These are phyloP conservation scores for Coprinopsis marcescibilis DNA, from an alignment of 768 basidiomycete species.

Conservation along the genomic window DNA sequence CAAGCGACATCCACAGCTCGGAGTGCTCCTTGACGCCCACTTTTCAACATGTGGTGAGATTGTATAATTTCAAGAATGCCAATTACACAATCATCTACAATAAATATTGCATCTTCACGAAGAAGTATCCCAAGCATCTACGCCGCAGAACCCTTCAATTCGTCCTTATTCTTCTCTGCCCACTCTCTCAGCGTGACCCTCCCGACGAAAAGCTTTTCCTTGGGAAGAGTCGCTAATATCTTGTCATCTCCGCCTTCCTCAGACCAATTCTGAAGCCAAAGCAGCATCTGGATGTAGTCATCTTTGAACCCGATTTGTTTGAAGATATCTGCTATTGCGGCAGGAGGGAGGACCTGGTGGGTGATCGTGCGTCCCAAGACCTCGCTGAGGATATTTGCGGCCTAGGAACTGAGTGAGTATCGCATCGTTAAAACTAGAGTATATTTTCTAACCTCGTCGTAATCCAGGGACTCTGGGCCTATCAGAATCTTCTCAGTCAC, in stretches of 20 bases:
- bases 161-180: constrained; percentile 17
- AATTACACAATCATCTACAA: too few relatives aligned
- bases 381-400: constrained; percentile 11
- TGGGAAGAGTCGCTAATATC: constrained; percentile 21
- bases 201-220: constrained; percentile 19
- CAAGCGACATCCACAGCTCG: too few relatives aligned
- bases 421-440: background rate
- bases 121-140: too few relatives aligned
- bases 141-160: too few relatives aligned
- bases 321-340: too few relatives aligned
- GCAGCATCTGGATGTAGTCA: constrained; percentile 11
- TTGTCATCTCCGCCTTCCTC: constrained; percentile 12
- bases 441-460: constrained; percentile 22
- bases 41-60: too few relatives aligned
- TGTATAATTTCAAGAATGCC: too few relatives aligned
- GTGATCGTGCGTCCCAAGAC: too few relatives aligned
- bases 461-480: constrained; percentile 26
- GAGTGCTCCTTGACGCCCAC: too few relatives aligned
- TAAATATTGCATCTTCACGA: too few relatives aligned
- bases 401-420: constrained; percentile 17
- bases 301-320: too few relatives aligned
- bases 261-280: constrained; percentile 14
- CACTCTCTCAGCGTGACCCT: constrained; percentile 18
- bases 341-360: too few relatives aligned
- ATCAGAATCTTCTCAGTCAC: constrained; percentile 25